A percentile compares a stretch with the other conserved stretches of the same genome.
phyloP scores from a whole-genome alignment of 768 basidiomycete genomes.

The Leccinum broughii region DNA sequence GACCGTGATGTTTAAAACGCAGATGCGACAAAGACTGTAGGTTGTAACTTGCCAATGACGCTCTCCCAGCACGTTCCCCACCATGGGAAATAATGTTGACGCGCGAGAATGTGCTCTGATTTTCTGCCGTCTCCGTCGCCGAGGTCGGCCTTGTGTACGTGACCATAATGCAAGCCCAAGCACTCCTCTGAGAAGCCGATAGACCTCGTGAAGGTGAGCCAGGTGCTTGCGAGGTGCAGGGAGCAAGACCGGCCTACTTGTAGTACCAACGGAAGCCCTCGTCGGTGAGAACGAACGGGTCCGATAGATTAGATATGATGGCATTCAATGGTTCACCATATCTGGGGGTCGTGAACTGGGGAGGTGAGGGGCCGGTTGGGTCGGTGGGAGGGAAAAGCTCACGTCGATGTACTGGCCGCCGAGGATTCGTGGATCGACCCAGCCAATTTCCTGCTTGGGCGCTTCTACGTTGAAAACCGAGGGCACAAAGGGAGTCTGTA shows the following conservation, averaged over 20 bases:
- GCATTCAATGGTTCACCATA: conserved; percentile 84
- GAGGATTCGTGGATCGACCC: conserved; percentile 67
- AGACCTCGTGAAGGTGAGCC: conserved; percentile 46
- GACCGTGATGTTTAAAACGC: conserved; percentile 9
- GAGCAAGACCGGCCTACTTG: conserved; percentile 42
- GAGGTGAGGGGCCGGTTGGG: background rate
- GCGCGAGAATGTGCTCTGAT: conserved; percentile 66
- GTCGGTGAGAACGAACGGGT: conserved; percentile 79
- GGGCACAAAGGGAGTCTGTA: conserved; percentile 12
- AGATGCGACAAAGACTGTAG: background rate
- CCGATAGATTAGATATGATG: conserved; percentile 76
- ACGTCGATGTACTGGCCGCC: conserved; percentile 82
- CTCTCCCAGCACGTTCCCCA: conserved; percentile 92
- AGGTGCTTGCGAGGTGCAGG: background rate
- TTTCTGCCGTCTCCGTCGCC: conserved; percentile 80
- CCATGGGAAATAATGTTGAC: conserved; percentile 76
- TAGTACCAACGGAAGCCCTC: conserved; percentile 67
- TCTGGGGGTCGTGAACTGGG: conserved; percentile 61
- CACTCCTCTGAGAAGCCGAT: conserved; percentile 85
- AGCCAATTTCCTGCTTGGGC: conserved; percentile 39
- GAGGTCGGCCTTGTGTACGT: conserved; percentile 75
- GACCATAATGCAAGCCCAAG: conserved; percentile 73
- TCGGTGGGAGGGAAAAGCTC: conserved; percentile 23
- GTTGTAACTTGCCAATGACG: conserved; percentile 49
- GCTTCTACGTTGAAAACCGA: conserved; percentile 2